Evolutionary conservation across 768 basidiomycete species (phyloP).

Genomic region (Gautieria morchelliformis): DNA sequence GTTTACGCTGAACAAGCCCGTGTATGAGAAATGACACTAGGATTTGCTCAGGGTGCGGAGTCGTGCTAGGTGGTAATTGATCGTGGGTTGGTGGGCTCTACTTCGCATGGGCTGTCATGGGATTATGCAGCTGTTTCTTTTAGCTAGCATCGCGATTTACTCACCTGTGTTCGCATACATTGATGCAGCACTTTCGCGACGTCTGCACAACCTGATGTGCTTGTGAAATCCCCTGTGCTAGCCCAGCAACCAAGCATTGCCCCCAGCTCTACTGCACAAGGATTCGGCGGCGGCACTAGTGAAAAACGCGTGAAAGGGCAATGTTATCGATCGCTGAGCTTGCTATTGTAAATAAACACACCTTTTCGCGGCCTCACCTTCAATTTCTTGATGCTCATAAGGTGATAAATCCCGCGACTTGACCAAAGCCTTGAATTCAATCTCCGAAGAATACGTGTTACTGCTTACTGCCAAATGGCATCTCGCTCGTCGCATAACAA

Average conservation of each 20-base stretch:
- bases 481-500: slow-evolving; percentile 52
- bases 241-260: slow-evolving; percentile 86
- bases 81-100: slow-evolving; percentile 62
- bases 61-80: slow-evolving; percentile 86
- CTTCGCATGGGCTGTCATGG: slow-evolving; percentile 50
- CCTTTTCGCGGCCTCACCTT: slow-evolving; percentile 74
- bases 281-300: slow-evolving; percentile 35
- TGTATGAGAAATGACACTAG: neutral
- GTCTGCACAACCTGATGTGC: slow-evolving; percentile 42
- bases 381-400: slow-evolving; percentile 66
- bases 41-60: slow-evolving; percentile 65
- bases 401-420: neutral
- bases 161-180: slow-evolving; percentile 81
- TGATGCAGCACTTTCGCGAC: slow-evolving; percentile 54
- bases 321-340: neutral
- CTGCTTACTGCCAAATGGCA: slow-evolving; percentile 15
- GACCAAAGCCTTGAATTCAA: neutral
- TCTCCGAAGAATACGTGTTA: neutral
- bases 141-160: slow-evolving; percentile 21
- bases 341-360: slow-evolving; percentile 21
- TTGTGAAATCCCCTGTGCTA: slow-evolving; percentile 52
- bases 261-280: slow-evolving; percentile 58
- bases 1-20: neutral
- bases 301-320: slow-evolving; percentile 10
- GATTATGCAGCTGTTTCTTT: slow-evolving; percentile 1